phyloP scores from a whole-genome alignment of 108 stramenopile genomes.

The Thalassiosira profunda region DNA sequence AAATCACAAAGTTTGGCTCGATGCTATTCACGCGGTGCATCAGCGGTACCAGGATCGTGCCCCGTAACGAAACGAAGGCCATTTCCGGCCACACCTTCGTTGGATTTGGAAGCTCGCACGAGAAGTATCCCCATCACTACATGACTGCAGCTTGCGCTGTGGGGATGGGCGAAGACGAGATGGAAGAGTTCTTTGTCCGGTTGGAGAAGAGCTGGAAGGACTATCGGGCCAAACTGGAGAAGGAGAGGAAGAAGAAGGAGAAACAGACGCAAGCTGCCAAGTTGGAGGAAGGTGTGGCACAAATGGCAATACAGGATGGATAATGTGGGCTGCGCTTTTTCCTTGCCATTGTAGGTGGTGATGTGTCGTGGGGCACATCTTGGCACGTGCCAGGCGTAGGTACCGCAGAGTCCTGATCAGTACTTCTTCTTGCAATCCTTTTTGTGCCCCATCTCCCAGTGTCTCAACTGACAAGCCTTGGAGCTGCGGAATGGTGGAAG shows the following conservation, averaged over 20 bases:
- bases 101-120: slow-evolving; percentile 88
- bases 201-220: slow-evolving; percentile 84
- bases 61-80: slow-evolving; percentile 53
- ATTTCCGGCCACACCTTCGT: slow-evolving; percentile 74
- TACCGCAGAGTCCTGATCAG: no score
- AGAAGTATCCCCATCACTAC: slow-evolving; percentile 80
- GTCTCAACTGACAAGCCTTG: no score
- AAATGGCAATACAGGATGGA: no score
- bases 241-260: slow-evolving; percentile 40
- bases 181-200: slow-evolving; percentile 88
- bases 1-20: slow-evolving; percentile 91
- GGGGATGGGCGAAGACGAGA: slow-evolving; percentile 78
- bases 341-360: no score
- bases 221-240: slow-evolving; percentile 59
- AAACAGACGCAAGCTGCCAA: no score
- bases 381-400: no score
- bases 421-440: no score
- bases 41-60: slow-evolving; percentile 90
- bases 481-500: no score
- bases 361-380: no score
- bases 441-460: no score
- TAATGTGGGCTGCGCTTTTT: no score
- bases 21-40: slow-evolving; percentile 99
- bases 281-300: no score
- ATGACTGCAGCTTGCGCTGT: slow-evolving; percentile 96